Conservation (phyloP, 2,329 filamentous ascomycete genomes). For the Corinectria fuckeliana region DNA sequence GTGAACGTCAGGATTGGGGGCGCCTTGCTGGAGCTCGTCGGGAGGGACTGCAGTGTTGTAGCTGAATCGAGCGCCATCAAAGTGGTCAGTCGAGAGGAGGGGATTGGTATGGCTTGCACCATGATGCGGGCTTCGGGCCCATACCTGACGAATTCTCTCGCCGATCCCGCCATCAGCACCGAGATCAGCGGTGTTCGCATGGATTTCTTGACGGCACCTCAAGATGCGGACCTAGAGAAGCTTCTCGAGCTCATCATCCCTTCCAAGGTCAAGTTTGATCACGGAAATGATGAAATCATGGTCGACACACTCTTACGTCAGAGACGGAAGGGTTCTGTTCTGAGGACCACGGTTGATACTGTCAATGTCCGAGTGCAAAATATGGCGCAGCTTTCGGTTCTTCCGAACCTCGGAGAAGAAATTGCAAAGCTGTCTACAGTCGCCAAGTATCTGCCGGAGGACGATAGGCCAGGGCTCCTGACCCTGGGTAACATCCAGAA, state of each 20-base stretch:
- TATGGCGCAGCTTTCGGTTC: slow-evolving; percentile 67
- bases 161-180: slow-evolving; percentile 66
- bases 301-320: slow-evolving; percentile 90
- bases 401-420: slow-evolving; percentile 79
- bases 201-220: slow-evolving; percentile 75
- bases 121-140: slow-evolving; percentile 79
- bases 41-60: slow-evolving; percentile 75
- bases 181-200: slow-evolving; percentile 71
- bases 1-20: slow-evolving; percentile 80
- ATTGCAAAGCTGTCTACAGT: slow-evolving; percentile 83
- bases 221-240: slow-evolving; percentile 80
- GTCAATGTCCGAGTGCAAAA: slow-evolving; percentile 68
- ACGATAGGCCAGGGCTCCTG: slow-evolving; percentile 88
- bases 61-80: slow-evolving; percentile 85
- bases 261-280: slow-evolving; percentile 85
- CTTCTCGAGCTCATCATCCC: slow-evolving; percentile 88
- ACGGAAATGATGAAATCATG: slow-evolving; percentile 91
- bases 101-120: slow-evolving; percentile 75
- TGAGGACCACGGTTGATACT: slow-evolving; percentile 72
- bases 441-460: slow-evolving; percentile 92
- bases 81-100: slow-evolving; percentile 75
- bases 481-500: slow-evolving; percentile 73
- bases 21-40: slow-evolving; percentile 75
- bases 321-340: slow-evolving; percentile 81
- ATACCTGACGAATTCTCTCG: slow-evolving; percentile 58